Base-by-base conservation (phyloP, 352 stramenopile genomes). In the Phytophthora pisi region DNA sequence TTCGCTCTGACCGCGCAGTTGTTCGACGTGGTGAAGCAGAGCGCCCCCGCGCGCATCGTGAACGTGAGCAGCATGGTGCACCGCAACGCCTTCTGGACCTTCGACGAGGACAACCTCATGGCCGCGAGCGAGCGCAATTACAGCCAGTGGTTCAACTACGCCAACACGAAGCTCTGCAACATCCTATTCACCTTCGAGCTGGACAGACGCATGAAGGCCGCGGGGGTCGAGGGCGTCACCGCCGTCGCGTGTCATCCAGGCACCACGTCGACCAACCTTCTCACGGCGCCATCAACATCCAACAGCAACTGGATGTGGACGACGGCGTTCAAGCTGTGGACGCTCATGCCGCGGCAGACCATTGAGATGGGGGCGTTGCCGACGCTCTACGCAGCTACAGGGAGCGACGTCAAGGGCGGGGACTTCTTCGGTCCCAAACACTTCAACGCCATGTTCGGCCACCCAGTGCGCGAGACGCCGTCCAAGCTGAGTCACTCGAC, bases 121-220 rank as follows among this genome's bases (percentile, higher is more conserved):
- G 42, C 61, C 28, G 30, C 42, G 16, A 62, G 51, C 13, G 36
- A 64, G 18, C 53, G 49, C 16, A 68, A 53, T 45, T 86, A 84
- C 70, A 69, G 54, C 24, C 66, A 76, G 43, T 82, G 64, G 64
- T 53, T 65, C 15, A 79, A 71, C 43, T 91, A 91, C 68, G 42
- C 49, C 9, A 77, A 82, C 34, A 79, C 77, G 5, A 91, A 91
- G 63, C 53, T 91, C 10, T 79, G 49, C 57, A 91, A 87, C 70
- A 30, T 88, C 15, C 72, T 91, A 30, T 89, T 88, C 62, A 81
- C 78, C 15, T 53, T 72, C 0, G 78, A 87, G 58, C 66, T 89
- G 5, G 42, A 78, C 16, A 68, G 75, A 13, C 74, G 80, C 2
- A 57, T 88, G 20, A 61, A 77, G 2, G 57, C 51, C 4, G 49